These are phyloP conservation scores for Anthostomella pinea DNA, from an alignment of 2,329 filamentous ascomycete genomes.

Conservation along the genomic window DNA sequence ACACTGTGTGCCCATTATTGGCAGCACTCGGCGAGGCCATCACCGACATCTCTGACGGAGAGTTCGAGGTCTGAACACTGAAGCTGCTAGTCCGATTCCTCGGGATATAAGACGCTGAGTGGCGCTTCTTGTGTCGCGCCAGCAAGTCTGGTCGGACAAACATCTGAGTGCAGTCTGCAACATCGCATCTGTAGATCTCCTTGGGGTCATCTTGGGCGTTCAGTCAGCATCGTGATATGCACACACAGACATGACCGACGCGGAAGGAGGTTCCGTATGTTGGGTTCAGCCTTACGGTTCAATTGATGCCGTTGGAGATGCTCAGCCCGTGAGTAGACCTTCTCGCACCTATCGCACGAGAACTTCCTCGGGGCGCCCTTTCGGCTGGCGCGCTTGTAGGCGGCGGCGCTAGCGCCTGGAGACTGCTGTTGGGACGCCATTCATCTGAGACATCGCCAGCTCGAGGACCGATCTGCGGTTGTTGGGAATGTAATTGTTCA, in stretches of 20 bases:
- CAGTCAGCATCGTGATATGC: constrained; percentile 17
- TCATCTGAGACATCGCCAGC: constrained; percentile 25
- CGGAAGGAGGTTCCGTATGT: constrained; percentile 2
- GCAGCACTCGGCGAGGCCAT: constrained; percentile 24
- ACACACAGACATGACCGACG: constrained; percentile 16
- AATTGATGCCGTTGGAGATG: constrained; percentile 79
- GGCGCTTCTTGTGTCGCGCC: constrained; percentile 64
- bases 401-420: constrained; percentile 23
- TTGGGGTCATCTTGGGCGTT: constrained; percentile 65
- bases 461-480: constrained; percentile 9
- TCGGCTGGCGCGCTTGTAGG: constrained; percentile 51
- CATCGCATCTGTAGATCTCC: constrained; percentile 75
- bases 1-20: constrained; percentile 10
- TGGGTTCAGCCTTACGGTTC: constrained; percentile 60
- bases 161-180: constrained; percentile 68
- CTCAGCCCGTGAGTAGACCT: constrained; percentile 77
- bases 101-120: constrained; percentile 53
- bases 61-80: constrained; percentile 32
- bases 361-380: constrained; percentile 52
- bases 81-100: constrained; percentile 51
- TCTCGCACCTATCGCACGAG: constrained; percentile 70
- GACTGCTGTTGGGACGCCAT: constrained; percentile 37
- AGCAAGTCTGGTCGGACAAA: constrained; percentile 80
- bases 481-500: constrained; percentile 2
- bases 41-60: constrained; percentile 21